Evolutionary conservation across 2,329 filamentous ascomycete genomes (phyloP).

Genomic region (Colletotrichum australisinense): DNA sequence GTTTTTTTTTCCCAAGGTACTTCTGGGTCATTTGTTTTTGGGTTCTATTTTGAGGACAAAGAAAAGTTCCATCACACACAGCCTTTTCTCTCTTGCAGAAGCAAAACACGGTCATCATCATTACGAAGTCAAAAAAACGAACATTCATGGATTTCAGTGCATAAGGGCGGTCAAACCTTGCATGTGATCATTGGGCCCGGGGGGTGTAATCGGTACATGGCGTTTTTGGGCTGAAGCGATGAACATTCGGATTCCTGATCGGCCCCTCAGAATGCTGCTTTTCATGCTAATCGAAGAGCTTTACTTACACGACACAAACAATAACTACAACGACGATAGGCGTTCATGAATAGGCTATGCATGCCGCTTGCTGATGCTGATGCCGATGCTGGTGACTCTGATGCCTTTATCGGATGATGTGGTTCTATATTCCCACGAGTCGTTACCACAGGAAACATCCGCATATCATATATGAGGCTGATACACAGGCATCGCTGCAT

Average conservation of each 20-base stretch:
- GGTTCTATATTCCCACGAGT: neutral
- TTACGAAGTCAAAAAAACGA: conserved; percentile 37
- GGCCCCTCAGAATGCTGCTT: conserved; percentile 32
- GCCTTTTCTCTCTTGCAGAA: conserved; percentile 10
- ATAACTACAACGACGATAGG: neutral
- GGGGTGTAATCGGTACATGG: conserved; percentile 33
- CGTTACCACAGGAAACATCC: neutral
- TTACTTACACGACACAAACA: conserved; percentile 12
- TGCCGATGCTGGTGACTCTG: conserved; percentile 6
- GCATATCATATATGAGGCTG: neutral
- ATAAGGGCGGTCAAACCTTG: conserved; percentile 36
- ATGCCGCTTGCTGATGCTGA: neutral
- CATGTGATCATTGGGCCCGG: conserved; percentile 31
- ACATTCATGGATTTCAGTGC: conserved; percentile 36
- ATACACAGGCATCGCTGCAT: neutral
- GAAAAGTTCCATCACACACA: conserved; percentile 23
- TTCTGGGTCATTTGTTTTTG: neutral
- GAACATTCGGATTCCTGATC: conserved; percentile 31
- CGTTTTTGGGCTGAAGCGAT: conserved; percentile 36
- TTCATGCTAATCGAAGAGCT: conserved; percentile 25
- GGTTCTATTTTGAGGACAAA: conserved; percentile 24
- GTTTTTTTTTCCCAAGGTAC: neutral
- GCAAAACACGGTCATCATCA: conserved; percentile 16
- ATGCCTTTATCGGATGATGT: conserved; percentile 5
- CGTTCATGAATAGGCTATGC: conserved; percentile 18